phyloP scores from a whole-genome alignment of 1,139 yeast genomes.

The Blastobotrys capitulatus region DNA sequence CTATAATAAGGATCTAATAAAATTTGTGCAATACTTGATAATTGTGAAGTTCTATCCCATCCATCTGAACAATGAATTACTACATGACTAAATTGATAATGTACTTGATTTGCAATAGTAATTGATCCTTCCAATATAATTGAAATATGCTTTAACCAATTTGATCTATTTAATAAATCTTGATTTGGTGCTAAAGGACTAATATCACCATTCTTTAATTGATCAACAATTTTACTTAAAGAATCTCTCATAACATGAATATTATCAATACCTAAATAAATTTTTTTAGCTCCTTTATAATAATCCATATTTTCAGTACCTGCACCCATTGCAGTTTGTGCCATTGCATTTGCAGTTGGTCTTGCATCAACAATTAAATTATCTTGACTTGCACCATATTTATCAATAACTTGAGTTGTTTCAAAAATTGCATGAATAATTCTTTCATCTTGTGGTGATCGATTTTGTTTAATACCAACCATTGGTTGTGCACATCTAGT shows the following conservation, averaged over 20 bases:
- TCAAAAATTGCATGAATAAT: slow-evolving; percentile 66
- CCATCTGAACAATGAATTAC: slow-evolving; percentile 95
- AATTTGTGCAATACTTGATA: slow-evolving; percentile 75
- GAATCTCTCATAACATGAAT: slow-evolving; percentile 94
- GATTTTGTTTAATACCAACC: slow-evolving; percentile 80
- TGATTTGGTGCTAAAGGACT: slow-evolving; percentile 41
- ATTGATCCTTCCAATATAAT: slow-evolving; percentile 73
- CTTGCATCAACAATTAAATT: slow-evolving; percentile 86
- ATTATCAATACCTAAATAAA: slow-evolving; percentile 87
- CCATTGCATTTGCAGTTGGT: slow-evolving; percentile 92
- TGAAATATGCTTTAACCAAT: slow-evolving; percentile 74
- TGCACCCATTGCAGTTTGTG: slow-evolving; percentile 95
- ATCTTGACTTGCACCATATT: slow-evolving; percentile 34
- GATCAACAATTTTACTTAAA: slow-evolving; percentile 53
- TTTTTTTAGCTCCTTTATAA: slow-evolving; percentile 60
- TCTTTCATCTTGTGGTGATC: slow-evolving; percentile 90
- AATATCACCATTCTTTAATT: slow-evolving; percentile 65
- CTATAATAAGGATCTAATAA: slow-evolving; percentile 89
- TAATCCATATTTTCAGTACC: slow-evolving; percentile 93
- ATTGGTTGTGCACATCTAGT: slow-evolving; percentile 91
- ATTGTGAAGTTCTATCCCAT: slow-evolving; percentile 95
- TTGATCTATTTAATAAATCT: slow-evolving; percentile 52
- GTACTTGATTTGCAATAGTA: slow-evolving; percentile 70
- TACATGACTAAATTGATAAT: slow-evolving; percentile 75
- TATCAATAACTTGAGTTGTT: slow-evolving; percentile 24